These are phyloP conservation scores for Aspergillus vadensis DNA, from an alignment of 2,329 filamentous ascomycete genomes.

Conservation along the genomic window DNA sequence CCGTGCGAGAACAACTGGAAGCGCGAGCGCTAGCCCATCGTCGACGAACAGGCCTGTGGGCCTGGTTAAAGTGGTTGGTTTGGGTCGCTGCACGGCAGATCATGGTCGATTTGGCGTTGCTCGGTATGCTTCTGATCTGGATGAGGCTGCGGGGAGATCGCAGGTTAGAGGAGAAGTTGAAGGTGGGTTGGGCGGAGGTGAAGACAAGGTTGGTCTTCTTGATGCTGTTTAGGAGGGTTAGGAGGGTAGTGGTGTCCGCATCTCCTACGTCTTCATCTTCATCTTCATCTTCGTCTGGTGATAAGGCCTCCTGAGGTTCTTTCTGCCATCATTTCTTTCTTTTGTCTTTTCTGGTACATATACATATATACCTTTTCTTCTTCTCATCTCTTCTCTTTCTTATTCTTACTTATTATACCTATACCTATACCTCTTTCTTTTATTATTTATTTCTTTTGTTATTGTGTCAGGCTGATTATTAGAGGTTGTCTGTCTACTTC, in stretches of 20 bases:
- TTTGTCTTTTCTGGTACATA: too few relatives aligned
- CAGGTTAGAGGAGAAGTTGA: conserved; percentile 43
- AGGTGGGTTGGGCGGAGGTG: conserved; percentile 35
- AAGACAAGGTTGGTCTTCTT: conserved; percentile 35
- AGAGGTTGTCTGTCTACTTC: too few relatives aligned
- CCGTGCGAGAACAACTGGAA: conserved; percentile 86
- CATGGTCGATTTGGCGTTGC: conserved; percentile 66
- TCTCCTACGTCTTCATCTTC: background rate
- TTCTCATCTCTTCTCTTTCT: too few relatives aligned
- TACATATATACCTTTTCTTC: too few relatives aligned
- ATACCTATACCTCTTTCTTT: too few relatives aligned
- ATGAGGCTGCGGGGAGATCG: conserved; percentile 46
- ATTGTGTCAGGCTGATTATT: too few relatives aligned
- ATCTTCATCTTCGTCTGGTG: background rate
- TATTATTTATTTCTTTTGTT: too few relatives aligned
- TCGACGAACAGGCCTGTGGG: conserved; percentile 64
- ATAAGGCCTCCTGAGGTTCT: background rate
- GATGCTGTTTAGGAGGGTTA: conserved; percentile 25
- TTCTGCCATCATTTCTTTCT: too few relatives aligned
- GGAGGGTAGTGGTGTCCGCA: background rate
- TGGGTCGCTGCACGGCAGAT: conserved; percentile 74
- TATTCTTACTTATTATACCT: too few relatives aligned
- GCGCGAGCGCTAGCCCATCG: conserved; percentile 71
- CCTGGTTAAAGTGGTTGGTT: conserved; percentile 71
- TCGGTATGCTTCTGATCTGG: conserved; percentile 44